Evolutionary conservation across 495 filamentous ascomycete species (phyloP).

Genomic region (Penicillium silybi): DNA sequence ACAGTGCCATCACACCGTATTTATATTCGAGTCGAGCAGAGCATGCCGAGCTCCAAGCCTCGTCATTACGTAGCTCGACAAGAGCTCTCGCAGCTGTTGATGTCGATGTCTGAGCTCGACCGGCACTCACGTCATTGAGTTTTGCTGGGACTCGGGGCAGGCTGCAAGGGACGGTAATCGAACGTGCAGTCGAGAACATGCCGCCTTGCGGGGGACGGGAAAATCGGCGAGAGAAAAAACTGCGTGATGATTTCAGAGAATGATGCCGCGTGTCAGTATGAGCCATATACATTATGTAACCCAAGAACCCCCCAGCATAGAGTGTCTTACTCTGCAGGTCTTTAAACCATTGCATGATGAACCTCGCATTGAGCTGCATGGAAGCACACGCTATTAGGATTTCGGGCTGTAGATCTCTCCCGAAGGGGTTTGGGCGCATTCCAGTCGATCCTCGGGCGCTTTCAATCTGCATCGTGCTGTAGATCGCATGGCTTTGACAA

Average conservation of each 20-base stretch:
- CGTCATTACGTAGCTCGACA: constrained; percentile 12
- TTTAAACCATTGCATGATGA: constrained; percentile 9
- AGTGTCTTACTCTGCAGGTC: constrained; percentile 8
- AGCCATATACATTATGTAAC: background rate
- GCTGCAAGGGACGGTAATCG: constrained; percentile 44
- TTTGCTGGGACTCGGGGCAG: constrained; percentile 22
- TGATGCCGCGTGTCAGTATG: background rate
- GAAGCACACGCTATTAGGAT: constrained; percentile 2
- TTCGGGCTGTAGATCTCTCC: constrained; percentile 12
- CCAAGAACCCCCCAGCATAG: constrained; percentile 3
- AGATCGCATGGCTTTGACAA: constrained; percentile 4
- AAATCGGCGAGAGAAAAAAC: background rate
- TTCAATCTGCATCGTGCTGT: background rate
- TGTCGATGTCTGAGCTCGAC: constrained; percentile 41
- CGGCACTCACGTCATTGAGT: constrained; percentile 11
- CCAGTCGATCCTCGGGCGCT: constrained; percentile 8
- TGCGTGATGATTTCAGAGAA: constrained; percentile 13
- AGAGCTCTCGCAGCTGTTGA: constrained; percentile 15
- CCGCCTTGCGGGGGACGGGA: constrained; percentile 20
- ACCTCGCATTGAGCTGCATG: constrained; percentile 20
- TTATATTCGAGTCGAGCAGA: constrained; percentile 16
- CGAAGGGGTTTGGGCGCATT: constrained; percentile 20
- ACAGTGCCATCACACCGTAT: constrained; percentile 10
- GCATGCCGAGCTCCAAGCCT: constrained; percentile 1
- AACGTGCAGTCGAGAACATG: constrained; percentile 18